Evolutionary conservation across 2,329 filamentous ascomycete genomes (phyloP).

Genomic region (Cladophialophora chaetospira): DNA sequence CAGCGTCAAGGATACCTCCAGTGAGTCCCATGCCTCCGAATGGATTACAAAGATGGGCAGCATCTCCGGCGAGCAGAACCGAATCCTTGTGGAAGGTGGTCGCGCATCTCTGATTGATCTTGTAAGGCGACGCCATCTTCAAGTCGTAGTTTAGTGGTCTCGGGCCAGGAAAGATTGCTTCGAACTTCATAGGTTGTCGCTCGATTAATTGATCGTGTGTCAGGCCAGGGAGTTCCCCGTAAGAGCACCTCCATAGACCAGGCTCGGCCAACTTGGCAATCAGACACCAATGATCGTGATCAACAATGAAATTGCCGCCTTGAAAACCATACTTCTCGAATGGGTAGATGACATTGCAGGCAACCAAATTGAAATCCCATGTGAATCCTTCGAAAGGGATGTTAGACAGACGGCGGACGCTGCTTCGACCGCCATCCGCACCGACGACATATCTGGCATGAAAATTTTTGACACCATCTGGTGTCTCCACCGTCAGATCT

Average conservation of each 20-base stretch:
- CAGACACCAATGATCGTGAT: slow-evolving; percentile 58
- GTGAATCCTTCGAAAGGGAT: slow-evolving; percentile 39
- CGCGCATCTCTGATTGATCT: slow-evolving; percentile 16
- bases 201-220: slow-evolving; percentile 34
- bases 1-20: slow-evolving; percentile 64
- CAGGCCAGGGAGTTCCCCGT: slow-evolving; percentile 39
- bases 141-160: slow-evolving; percentile 29
- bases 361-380: slow-evolving; percentile 34
- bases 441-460: slow-evolving; percentile 54
- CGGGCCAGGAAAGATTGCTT: slow-evolving; percentile 37
- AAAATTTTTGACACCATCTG: slow-evolving; percentile 4
- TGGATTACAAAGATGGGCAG: slow-evolving; percentile 43
- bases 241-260: slow-evolving; percentile 45
- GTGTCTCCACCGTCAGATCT: slow-evolving; percentile 1
- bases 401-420: slow-evolving; percentile 37
- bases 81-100: slow-evolving; percentile 12
- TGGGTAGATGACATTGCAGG: slow-evolving; percentile 31
- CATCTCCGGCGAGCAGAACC: slow-evolving; percentile 20
- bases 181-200: slow-evolving; percentile 35
- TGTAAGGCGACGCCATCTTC: slow-evolving; percentile 17
- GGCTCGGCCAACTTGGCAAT: slow-evolving; percentile 36
- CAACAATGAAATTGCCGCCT: slow-evolving; percentile 54
- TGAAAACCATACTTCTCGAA: slow-evolving; percentile 41
- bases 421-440: slow-evolving; percentile 46
- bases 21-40: slow-evolving; percentile 64